Percentiles rank a stretch among this genome's conserved stretches.
Evolutionary conservation across 1,139 yeast species (phyloP).

Genomic region (Hyphopichia khmerensis): DNA sequence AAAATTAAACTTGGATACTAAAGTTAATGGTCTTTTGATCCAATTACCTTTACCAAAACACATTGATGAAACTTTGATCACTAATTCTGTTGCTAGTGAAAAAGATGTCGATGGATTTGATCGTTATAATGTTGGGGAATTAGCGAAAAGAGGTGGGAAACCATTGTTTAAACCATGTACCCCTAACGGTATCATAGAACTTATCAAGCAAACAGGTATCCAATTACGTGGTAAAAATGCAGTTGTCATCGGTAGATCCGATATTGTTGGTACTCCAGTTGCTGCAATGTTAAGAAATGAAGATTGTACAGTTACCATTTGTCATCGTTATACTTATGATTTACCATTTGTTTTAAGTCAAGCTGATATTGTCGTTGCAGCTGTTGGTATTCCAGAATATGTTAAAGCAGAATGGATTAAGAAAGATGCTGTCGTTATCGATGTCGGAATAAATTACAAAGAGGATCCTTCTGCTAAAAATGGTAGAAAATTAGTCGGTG

Average conservation of each 20-base stretch:
- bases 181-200: conserved; percentile 72
- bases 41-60: conserved; percentile 76
- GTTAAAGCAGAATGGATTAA: conserved; percentile 75
- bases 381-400: conserved; percentile 70
- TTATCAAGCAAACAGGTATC: conserved; percentile 63
- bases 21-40: conserved; percentile 67
- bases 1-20: conserved; percentile 57
- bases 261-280: conserved; percentile 81
- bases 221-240: conserved; percentile 65
- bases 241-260: conserved; percentile 78
- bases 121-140: conserved; percentile 72
- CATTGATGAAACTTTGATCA: conserved; percentile 63
- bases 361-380: conserved; percentile 77
- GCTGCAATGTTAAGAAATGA: conserved; percentile 68
- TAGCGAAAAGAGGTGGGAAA: conserved; percentile 69
- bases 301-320: conserved; percentile 74
- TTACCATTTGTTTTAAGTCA: conserved; percentile 50
- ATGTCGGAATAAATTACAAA: conserved; percentile 77
- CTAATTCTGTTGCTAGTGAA: conserved; percentile 64
- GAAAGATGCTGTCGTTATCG: conserved; percentile 66
- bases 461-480: conserved; percentile 62
- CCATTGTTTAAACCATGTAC: conserved; percentile 78
- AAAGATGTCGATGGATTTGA: conserved; percentile 84
- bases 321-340: conserved; percentile 60
- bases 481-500: conserved; percentile 72